Percentiles rank a stretch among this genome's conserved stretches.
phyloP scores from a whole-genome alignment of 2,329 filamentous ascomycete species.

The Diplodia intermedia region DNA sequence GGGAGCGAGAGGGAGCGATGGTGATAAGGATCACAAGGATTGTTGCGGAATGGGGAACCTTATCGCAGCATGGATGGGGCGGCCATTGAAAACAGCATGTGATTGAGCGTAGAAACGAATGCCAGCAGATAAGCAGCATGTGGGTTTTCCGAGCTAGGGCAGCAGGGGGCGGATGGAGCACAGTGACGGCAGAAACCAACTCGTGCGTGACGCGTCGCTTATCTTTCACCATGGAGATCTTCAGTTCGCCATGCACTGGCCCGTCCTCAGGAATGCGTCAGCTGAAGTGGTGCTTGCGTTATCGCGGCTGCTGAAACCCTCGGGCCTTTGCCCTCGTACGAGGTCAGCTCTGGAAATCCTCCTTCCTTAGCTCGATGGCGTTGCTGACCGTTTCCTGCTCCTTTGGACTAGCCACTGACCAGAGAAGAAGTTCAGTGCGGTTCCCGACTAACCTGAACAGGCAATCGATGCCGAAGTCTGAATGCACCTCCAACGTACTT shows the following conservation, averaged over 20 bases:
- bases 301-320: not conserved
- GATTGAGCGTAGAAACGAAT: not conserved
- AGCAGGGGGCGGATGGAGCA: not conserved
- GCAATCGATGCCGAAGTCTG: not conserved
- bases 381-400: not conserved
- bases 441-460: not conserved
- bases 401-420: not conserved
- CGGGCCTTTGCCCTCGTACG: not conserved
- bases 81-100: not conserved
- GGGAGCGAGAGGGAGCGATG: no score
- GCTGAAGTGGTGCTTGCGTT: not conserved
- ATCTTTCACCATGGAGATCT: not conserved
- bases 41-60: not conserved
- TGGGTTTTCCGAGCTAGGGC: not conserved
- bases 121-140: not conserved
- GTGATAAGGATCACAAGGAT: not conserved
- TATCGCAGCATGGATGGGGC: not conserved
- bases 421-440: not conserved
- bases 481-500: slow-evolving; percentile 8
- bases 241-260: no score
- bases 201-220: not conserved
- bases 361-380: not conserved
- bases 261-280: not conserved
- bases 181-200: not conserved
- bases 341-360: not conserved